Base-by-base conservation (phyloP, 2,329 filamentous ascomycete genomes). In the Exophiala oligosperma region DNA sequence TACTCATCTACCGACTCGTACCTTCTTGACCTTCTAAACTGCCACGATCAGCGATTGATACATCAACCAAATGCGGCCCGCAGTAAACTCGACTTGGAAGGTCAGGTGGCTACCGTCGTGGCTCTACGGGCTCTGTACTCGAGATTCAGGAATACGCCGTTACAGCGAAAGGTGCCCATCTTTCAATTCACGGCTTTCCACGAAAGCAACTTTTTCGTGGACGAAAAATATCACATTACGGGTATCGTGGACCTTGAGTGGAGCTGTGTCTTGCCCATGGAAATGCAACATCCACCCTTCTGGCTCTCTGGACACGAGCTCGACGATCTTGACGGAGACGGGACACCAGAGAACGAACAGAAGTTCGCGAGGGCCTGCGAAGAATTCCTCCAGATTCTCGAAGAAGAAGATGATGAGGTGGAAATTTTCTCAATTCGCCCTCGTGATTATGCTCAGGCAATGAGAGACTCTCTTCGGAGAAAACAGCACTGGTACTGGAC, bases 121-220 rank as follows among this genome's bases (percentile, higher is more conserved):
- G 72, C 54, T 61, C 67, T 57, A 67, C 59, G 61, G 70, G 35
- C 64, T 6, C 64, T 65, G 35, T 52, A 56, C 48, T 66, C 51
- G 58, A 71, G 60, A 48, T 72, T 59, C 67, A 67, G 56, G 24
- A 63, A 61, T 4, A 58, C 60, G n/a, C 70, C 73, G 58, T 62
- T 71, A 32, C 67, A 69, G 11, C 54, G 69, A 26, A 72, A 72
- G 1, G 72, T 72, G 1, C 76, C 74, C 58, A 59, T 71, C 26
- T 50, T 50, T n/a, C 26, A 37, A 21, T 37, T 50, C 28, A 50
- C 48, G 29, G 48, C 40, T 50, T 37, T 50, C 2, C 48, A 50
- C 29, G 48, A 50, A 50, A 38, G 32, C 48, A 50, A 50, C 37
- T 21, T 50, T 14, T 50, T 50, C 21, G 48, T 50, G 28, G 29